Evolutionary conservation across 73 alveolate species (phyloP), one percentile per base, ranked within the genome.

Genomic region (Symbiodinium natans): DNA sequence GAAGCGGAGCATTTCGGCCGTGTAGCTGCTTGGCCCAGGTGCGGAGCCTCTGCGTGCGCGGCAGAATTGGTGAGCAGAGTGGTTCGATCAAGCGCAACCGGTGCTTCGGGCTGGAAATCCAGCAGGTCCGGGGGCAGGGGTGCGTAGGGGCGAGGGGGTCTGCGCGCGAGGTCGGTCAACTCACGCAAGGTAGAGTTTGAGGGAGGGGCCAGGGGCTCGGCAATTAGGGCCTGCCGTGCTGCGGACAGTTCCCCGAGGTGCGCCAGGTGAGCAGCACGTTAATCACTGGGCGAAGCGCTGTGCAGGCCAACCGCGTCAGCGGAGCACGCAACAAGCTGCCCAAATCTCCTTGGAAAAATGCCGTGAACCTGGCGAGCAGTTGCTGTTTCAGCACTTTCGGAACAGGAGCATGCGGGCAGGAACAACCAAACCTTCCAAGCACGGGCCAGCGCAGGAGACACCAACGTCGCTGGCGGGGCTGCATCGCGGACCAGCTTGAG

Each of bases 161-260:
- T 42, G 31, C 42, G 42, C 40, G 54, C 36, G 63, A 59, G 88
- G 88, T 82, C 88, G 56, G 88, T 82, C 59, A 82, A 5, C 38
- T 82, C 42, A 23, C 41, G 33, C 88, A 82, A 82, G 17, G 88
- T 82, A 48, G 27, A 15, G 7, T 8, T 15, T 27, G 54, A 19
- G 54, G 59, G 59, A 17, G 88, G 88, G 36, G 63, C 88, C 3
- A 38, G 39, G 33, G 88, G 88, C 11, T 40, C 88, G 39, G 88
- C 88, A 27, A 82, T 46, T 31, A 38, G 38, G 59, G 88, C 88
- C 1, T 82, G 88, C 63, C 88, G 52, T 36, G 88, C 88, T 31
- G 42, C 42, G 2, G 88, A 82, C 36, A 82, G 59, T 38, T 82
- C 88, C 40, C 88, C 88, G 2, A 38, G 33, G 6, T 34, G 88